These are phyloP conservation scores for Fusarium algeriense DNA, from an alignment of 2,329 filamentous ascomycete genomes.

Conservation along the genomic window DNA sequence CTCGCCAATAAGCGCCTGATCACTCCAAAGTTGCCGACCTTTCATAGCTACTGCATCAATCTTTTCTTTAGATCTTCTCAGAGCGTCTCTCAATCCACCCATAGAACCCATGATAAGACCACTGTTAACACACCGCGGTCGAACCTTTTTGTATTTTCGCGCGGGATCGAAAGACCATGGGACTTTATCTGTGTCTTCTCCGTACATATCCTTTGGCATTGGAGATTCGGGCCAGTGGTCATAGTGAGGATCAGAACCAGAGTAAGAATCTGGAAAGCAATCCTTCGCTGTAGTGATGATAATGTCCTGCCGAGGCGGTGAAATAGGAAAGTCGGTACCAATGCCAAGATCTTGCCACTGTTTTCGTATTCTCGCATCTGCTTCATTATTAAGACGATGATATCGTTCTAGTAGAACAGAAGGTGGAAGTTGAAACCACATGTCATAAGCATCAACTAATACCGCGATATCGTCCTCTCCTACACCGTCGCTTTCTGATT, in stretches of 20 bases:
- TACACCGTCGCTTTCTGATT: slow-evolving; percentile 22
- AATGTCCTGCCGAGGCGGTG: slow-evolving; percentile 50
- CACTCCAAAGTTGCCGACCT: slow-evolving; percentile 55
- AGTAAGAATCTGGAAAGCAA: slow-evolving; percentile 51
- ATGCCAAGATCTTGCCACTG: slow-evolving; percentile 41
- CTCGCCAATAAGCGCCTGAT: slow-evolving; percentile 54
- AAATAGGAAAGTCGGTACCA: slow-evolving; percentile 46
- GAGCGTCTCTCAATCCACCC: slow-evolving; percentile 42
- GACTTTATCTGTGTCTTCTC: slow-evolving; percentile 49
- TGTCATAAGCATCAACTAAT: slow-evolving; percentile 55
- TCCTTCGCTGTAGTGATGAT: slow-evolving; percentile 53
- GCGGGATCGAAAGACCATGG: slow-evolving; percentile 49
- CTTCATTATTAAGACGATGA: slow-evolving; percentile 52
- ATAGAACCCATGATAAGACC: slow-evolving; percentile 55
- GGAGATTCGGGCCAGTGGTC: slow-evolving; percentile 54
- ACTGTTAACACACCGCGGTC: slow-evolving; percentile 53
- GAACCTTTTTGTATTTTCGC: slow-evolving; percentile 50
- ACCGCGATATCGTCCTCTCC: slow-evolving; percentile 52
- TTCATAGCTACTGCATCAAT: slow-evolving; percentile 43
- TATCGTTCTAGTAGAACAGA: slow-evolving; percentile 54
- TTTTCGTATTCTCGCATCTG: slow-evolving; percentile 46
- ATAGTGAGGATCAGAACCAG: slow-evolving; percentile 53
- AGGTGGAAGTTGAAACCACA: slow-evolving; percentile 57
- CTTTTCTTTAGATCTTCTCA: slow-evolving; percentile 49
- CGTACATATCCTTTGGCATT: slow-evolving; percentile 52